phyloP scores from a whole-genome alignment of 2,329 filamentous ascomycete species.

The Sporothrix globosa region DNA sequence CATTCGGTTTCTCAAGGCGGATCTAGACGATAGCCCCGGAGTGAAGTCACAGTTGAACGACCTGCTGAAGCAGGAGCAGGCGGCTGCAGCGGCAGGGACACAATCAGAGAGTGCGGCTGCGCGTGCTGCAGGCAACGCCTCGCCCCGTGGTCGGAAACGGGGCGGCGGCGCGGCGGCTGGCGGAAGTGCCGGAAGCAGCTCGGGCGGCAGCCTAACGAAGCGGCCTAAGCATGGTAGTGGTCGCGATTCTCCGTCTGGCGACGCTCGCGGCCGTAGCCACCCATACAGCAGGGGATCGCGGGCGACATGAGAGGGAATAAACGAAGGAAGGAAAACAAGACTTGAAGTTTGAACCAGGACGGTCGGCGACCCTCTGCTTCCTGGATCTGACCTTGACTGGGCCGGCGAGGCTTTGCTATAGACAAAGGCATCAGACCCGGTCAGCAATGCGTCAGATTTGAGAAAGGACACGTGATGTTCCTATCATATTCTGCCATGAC shows the following conservation, averaged over 20 bases:
- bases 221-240: slow-evolving; percentile 31
- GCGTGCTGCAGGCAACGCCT: slow-evolving; percentile 4
- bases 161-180: slow-evolving; percentile 19
- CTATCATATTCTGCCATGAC: no score
- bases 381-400: background rate
- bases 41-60: slow-evolving; percentile 59
- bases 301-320: slow-evolving; percentile 7
- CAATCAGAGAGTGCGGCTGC: slow-evolving; percentile 1
- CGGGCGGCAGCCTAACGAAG: slow-evolving; percentile 29
- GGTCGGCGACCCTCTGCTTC: background rate
- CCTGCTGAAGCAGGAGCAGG: slow-evolving; percentile 55
- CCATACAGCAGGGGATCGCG: slow-evolving; percentile 27
- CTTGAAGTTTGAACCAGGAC: background rate
- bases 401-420: background rate
- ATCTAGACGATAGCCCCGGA: slow-evolving; percentile 59
- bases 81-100: slow-evolving; percentile 32
- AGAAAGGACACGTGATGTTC: no score
- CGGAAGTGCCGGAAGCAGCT: background rate
- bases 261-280: slow-evolving; percentile 25
- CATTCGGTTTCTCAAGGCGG: slow-evolving; percentile 78
- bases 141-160: slow-evolving; percentile 25
- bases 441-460: no score
- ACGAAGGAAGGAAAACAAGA: background rate
- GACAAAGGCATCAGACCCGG: no score
- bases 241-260: background rate